Percentiles rank a stretch among this genome's conserved stretches.
phyloP scores from a whole-genome alignment of 768 basidiomycete species.

The Lentinula boryana region DNA sequence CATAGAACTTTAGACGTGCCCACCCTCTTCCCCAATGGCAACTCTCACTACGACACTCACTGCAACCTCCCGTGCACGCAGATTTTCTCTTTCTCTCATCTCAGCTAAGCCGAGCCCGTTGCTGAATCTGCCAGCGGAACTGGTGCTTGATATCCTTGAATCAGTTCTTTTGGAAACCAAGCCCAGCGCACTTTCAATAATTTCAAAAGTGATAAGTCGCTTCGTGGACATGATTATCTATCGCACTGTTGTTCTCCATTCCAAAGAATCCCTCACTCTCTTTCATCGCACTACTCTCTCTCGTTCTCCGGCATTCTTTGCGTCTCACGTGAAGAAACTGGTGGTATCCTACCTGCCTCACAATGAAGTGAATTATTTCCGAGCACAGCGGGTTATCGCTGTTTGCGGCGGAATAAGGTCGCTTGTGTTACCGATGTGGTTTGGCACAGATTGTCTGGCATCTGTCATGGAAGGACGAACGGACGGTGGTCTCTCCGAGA shows the following conservation, averaged over 20 bases:
- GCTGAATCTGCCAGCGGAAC: constrained; percentile 30
- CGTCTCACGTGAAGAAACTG: constrained; percentile 29
- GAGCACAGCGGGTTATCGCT: constrained; percentile 21
- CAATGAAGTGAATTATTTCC: constrained; percentile 9
- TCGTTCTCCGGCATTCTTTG: constrained; percentile 20
- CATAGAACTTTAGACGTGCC: not conserved
- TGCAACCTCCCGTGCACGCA: constrained; percentile 5
- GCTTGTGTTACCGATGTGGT: constrained; percentile 22
- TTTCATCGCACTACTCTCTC: constrained; percentile 29
- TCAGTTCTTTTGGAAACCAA: constrained; percentile 21
- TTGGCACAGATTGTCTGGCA: constrained; percentile 13
- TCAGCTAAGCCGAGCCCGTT: constrained; percentile 17
- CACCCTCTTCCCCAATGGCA: not conserved
- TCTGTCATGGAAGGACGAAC: constrained; percentile 5
- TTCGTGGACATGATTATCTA: constrained; percentile 31
- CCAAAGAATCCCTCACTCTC: constrained; percentile 20
- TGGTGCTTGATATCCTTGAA: constrained; percentile 31
- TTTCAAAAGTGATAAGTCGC: constrained; percentile 19
- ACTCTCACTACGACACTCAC: not conserved
- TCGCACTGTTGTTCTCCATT: constrained; percentile 29
- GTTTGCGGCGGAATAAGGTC: constrained; percentile 27
- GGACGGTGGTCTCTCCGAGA: constrained; percentile 15
- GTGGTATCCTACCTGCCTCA: constrained; percentile 22
- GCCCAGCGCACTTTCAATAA: constrained; percentile 14
- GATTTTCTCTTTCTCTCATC: constrained; percentile 15